These are phyloP conservation scores for Leucaena leucocephala DNA, from an alignment of 306 rosid genomes.

Conservation along the genomic window DNA sequence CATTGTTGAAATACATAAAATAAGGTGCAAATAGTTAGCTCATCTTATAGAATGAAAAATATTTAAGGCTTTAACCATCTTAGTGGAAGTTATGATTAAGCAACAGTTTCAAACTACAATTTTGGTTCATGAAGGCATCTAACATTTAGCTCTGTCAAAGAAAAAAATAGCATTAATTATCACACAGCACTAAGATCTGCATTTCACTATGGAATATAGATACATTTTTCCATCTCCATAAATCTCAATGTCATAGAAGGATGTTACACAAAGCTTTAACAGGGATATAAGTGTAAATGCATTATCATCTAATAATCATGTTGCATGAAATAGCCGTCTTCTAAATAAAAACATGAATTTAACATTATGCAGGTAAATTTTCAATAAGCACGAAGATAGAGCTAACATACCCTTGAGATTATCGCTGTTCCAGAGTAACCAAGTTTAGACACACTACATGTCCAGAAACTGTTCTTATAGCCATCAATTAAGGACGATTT, in stretches of 20 bases:
- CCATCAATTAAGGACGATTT: constrained; percentile 66
- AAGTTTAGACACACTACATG: constrained; percentile 86
- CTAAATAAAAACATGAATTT: constrained; percentile 8
- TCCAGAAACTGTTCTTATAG: constrained; percentile 87
- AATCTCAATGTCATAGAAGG: constrained; percentile 1
- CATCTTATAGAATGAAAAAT: constrained; percentile 22
- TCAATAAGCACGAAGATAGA: constrained; percentile 6
- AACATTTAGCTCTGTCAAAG: neutral
- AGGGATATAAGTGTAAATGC: neutral
- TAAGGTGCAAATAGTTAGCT: constrained; percentile 21
- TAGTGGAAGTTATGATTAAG: constrained; percentile 20
- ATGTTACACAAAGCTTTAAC: neutral
- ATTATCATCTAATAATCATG: constrained; percentile 1
- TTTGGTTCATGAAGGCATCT: neutral
- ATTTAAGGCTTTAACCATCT: neutral
- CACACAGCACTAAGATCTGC: constrained; percentile 7
- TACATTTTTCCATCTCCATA: constrained; percentile 4
- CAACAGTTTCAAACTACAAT: constrained; percentile 17
- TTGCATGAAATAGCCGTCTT: constrained; percentile 11
- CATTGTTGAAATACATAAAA: constrained; percentile 31
- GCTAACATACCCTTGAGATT: constrained; percentile 73
- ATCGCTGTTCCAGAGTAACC: constrained; percentile 96
- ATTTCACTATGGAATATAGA: constrained; percentile 8
- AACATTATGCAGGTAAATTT: constrained; percentile 3
- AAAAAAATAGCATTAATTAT: constrained; percentile 9